A percentile compares a stretch with the other conserved stretches of the same genome.
phyloP scores from a whole-genome alignment of 352 stramenopile species.

The Aphanomyces euteiches region DNA sequence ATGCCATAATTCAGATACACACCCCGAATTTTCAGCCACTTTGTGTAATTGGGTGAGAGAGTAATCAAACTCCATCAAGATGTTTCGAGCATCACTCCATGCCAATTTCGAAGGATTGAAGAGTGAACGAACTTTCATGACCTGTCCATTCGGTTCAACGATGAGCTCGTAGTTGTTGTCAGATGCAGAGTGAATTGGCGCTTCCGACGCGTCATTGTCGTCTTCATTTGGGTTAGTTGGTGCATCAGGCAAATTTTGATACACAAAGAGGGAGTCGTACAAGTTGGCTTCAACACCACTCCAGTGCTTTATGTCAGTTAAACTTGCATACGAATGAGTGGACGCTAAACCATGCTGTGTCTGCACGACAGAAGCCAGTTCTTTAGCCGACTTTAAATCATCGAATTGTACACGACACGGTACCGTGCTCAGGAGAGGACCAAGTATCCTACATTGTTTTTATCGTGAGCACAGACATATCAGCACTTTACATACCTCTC shows the following conservation, averaged over 20 bases:
- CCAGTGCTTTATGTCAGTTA: not conserved
- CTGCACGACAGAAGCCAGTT: not conserved
- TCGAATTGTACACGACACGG: constrained; percentile 4
- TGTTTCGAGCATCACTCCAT: not conserved
- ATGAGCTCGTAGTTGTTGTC: not conserved
- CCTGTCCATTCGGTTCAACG: not conserved
- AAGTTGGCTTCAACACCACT: not conserved
- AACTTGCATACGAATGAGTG: not conserved
- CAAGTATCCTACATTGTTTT: constrained; percentile 1
- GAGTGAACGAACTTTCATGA: not conserved
- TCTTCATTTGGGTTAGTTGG: not conserved
- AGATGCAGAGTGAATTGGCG: not conserved
- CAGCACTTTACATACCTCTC: not conserved
- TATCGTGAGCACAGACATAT: not conserved
- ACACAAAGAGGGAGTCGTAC: constrained; percentile 2
- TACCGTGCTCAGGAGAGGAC: constrained; percentile 3
- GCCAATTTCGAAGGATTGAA: not conserved
- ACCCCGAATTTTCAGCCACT: not conserved
- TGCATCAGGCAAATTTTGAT: not conserved
- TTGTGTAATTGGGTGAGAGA: not conserved
- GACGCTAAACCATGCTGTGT: not conserved
- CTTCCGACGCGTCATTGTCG: not conserved
- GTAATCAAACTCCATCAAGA: not conserved
- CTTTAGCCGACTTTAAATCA: not conserved
- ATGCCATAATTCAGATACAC: not conserved